Evolutionary conservation across 768 basidiomycete genomes (phyloP).

Genomic region (Galerina marginata): DNA sequence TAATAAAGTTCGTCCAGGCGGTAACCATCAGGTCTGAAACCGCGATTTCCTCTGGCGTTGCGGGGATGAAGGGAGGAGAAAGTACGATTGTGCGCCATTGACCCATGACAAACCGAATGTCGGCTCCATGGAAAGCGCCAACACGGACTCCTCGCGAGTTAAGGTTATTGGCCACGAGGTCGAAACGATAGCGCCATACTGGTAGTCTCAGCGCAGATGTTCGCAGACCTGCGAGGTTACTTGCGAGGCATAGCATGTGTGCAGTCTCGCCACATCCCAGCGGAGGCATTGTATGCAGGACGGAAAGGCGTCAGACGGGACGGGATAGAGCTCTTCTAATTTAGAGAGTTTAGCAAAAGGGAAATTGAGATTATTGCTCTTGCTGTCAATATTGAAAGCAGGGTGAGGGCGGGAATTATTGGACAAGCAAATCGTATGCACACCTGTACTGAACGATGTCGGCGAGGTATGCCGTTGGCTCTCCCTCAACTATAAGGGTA

Average conservation of each 20-base stretch:
- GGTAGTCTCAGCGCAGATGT: slow-evolving; percentile 25
- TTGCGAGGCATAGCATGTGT: slow-evolving; percentile 39
- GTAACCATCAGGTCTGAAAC: slow-evolving; percentile 39
- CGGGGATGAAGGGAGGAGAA: slow-evolving; percentile 34
- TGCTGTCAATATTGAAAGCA: slow-evolving; percentile 14
- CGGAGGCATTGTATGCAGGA: slow-evolving; percentile 39
- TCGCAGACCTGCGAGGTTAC: slow-evolving; percentile 32
- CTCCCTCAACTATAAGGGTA: slow-evolving; percentile 38
- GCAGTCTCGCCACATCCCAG: slow-evolving; percentile 41
- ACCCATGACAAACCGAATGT: slow-evolving; percentile 41
- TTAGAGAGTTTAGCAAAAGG: slow-evolving; percentile 30
- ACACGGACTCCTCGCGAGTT: slow-evolving; percentile 37
- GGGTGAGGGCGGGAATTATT: no score
- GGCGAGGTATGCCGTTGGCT: slow-evolving; percentile 37
- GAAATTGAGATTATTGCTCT: slow-evolving; percentile 40
- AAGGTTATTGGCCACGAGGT: slow-evolving; percentile 37
- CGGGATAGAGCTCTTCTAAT: slow-evolving; percentile 31
- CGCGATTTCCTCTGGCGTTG: slow-evolving; percentile 32
- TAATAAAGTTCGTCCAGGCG: slow-evolving; percentile 44
- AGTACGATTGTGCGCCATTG: slow-evolving; percentile 36
- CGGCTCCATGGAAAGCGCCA: slow-evolving; percentile 37
- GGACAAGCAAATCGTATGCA: not conserved
- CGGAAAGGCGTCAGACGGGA: slow-evolving; percentile 33
- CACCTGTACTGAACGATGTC: slow-evolving; percentile 35
- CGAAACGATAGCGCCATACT: slow-evolving; percentile 38